Percentiles rank a stretch among this genome's conserved stretches.
These are phyloP conservation scores for Yamadazyma mexicana DNA, from an alignment of 1,139 yeast species.

Conservation along the genomic window DNA sequence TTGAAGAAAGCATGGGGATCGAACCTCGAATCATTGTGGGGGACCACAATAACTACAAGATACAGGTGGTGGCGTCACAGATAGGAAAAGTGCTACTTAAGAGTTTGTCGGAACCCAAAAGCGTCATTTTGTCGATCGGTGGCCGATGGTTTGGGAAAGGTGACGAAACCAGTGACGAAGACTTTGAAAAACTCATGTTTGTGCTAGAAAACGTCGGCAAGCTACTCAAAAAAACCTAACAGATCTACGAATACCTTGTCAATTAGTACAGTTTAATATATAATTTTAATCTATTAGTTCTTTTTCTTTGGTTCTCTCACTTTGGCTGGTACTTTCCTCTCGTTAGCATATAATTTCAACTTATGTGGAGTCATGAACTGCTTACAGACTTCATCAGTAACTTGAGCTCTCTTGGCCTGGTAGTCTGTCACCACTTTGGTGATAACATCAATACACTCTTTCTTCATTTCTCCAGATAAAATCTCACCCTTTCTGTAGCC, in stretches of 20 bases:
- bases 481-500: conserved; percentile 80
- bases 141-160: conserved; percentile 47
- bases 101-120: conserved; percentile 28
- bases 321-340: conserved; percentile 70
- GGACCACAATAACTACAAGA: conserved; percentile 39
- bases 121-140: conserved; percentile 39
- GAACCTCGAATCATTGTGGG: conserved; percentile 45
- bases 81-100: conserved; percentile 37
- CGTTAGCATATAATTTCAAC: conserved; percentile 69
- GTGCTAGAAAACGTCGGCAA: conserved; percentile 34
- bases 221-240: conserved; percentile 13
- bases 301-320: conserved; percentile 41
- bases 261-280: too few species aligned
- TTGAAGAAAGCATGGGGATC: conserved; percentile 21
- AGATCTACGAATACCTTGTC: too few species aligned
- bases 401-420: conserved; percentile 72
- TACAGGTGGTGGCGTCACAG: conserved; percentile 44
- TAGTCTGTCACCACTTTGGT: conserved; percentile 77
- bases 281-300: conserved; percentile 2
- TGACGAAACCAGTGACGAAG: conserved; percentile 30
- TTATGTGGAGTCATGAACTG: conserved; percentile 84
- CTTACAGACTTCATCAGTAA: conserved; percentile 66
- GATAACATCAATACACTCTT: conserved; percentile 75
- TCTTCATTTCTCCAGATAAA: conserved; percentile 92
- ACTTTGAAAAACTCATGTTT: conserved; percentile 45